These are phyloP conservation scores for Clavariopsis aquatica DNA, from an alignment of 495 filamentous ascomycete species.

Conservation along the genomic window DNA sequence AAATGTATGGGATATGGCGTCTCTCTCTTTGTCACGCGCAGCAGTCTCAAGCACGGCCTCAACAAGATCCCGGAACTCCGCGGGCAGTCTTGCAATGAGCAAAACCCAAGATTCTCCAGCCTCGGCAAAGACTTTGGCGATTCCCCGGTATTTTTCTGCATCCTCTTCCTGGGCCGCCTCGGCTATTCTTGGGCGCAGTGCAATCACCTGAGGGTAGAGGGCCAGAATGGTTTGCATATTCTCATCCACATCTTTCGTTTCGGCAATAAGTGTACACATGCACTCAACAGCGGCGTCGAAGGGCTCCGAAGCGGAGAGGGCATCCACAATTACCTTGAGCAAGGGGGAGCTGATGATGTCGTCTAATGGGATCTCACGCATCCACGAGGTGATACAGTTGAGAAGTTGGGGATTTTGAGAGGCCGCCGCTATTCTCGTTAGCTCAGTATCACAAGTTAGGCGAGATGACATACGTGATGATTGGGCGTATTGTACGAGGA, in stretches of 20 bases:
- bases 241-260: conserved; percentile 91
- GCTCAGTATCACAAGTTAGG: not conserved
- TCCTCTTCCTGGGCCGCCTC: conserved; percentile 78
- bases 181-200: conserved; percentile 75
- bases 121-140: conserved; percentile 87
- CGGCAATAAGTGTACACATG: conserved; percentile 83
- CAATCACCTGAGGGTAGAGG: conserved; percentile 81
- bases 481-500: conserved; percentile 84
- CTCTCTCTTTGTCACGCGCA: conserved; percentile 79
- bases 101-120: conserved; percentile 94
- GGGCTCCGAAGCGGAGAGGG: conserved; percentile 70
- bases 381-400: conserved; percentile 94
- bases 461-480: conserved; percentile 70
- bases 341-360: conserved; percentile 84
- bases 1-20: conserved; percentile 89
- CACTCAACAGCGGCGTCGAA: conserved; percentile 93
- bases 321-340: conserved; percentile 75
- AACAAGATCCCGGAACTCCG: conserved; percentile 80
- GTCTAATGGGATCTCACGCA: conserved; percentile 82
- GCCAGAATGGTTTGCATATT: conserved; percentile 75
- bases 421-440: conserved; percentile 51
- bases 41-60: conserved; percentile 89
- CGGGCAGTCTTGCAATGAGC: conserved; percentile 78
- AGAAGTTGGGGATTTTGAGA: conserved; percentile 87
- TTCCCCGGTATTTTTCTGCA: conserved; percentile 79